Evolutionary conservation across 371 early-diverging fungal genomes (phyloP).

Genomic region (Mucor piriformis): DNA sequence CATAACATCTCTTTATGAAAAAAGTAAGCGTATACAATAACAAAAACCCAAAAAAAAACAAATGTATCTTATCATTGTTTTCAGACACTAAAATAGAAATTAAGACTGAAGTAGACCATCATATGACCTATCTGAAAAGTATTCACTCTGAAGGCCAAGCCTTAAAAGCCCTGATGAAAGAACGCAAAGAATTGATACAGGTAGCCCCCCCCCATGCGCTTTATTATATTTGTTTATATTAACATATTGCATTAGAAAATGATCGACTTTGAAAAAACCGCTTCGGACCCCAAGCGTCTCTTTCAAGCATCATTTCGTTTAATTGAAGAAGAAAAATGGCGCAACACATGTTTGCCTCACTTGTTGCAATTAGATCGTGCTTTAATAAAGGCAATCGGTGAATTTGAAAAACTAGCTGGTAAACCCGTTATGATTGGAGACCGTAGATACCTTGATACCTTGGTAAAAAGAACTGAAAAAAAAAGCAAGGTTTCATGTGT

Average conservation of each 20-base stretch:
- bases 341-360: constrained; percentile 83
- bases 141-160: constrained; percentile 41
- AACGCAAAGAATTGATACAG: constrained; percentile 61
- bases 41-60: neutral
- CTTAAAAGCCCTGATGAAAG: constrained; percentile 58
- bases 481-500: neutral
- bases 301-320: constrained; percentile 84
- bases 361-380: constrained; percentile 75
- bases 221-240: too few relatives aligned
- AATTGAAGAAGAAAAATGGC: constrained; percentile 85
- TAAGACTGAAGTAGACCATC: constrained; percentile 35
- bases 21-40: constrained; percentile 42
- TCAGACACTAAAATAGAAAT: constrained; percentile 26
- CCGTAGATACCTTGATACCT: constrained; percentile 51
- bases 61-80: constrained; percentile 5
- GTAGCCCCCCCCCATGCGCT: constrained; percentile 24
- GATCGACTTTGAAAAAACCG: constrained; percentile 86
- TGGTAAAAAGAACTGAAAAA: constrained; percentile 27
- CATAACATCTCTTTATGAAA: constrained; percentile 44
- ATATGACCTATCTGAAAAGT: constrained; percentile 43
- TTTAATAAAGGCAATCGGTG: constrained; percentile 59
- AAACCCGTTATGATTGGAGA: constrained; percentile 61
- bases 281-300: constrained; percentile 84
- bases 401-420: constrained; percentile 54
- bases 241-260: constrained; percentile 51